Base-by-base conservation (phyloP, 1,139 yeast species). In the Debaryomyces coudertii region DNA sequence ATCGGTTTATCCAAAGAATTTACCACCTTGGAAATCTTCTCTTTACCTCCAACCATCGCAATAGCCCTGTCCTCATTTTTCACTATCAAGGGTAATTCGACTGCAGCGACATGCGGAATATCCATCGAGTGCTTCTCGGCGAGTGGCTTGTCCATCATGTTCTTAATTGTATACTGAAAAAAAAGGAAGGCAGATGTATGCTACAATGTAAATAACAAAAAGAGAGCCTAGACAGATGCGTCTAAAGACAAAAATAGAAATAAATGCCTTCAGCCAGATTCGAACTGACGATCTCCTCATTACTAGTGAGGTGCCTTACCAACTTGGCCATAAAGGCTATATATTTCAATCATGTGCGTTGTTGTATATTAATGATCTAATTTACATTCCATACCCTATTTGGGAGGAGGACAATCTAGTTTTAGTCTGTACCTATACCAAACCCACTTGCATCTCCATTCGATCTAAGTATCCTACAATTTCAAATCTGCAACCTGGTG, bases 271-370 rank as follows among this genome's bases (percentile, higher is more conserved):
- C 83, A 80, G 80, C 82, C 87, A 82, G 87, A 83, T 73, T 83
- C 85, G 89, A 83, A 83, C 89, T 83, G 87, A 81, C 83, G 90
- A 84, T 84, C 90, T 84, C 87, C 83, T 82, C 89, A 84, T 84
- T 84, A 84, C 89, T 84, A 84, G 90, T 84, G 89, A 82, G 83
- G 87, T 86, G 90, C 90, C 89, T 84, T 85, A 84, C 89, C 90
- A 83, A 83, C 89, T 84, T 83, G 89, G 89, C 85, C 86, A 81
- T 79, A 77, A 61, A 64, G 69, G 71, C 71, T 8, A n/a, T 14
- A 18, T 35, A 22, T 18, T 31, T 40, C 8, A n/a, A n/a, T n/a
- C n/a, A n/a, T n/a, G n/a, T n/a, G n/a, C n/a, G n/a, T n/a, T n/a
- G n/a, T n/a, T n/a, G n/a, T n/a, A n/a, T n/a, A n/a, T n/a, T n/a